Evolutionary conservation across 208 protist species (phyloP).

Genomic region (Acanthamoeba lenticulata): DNA sequence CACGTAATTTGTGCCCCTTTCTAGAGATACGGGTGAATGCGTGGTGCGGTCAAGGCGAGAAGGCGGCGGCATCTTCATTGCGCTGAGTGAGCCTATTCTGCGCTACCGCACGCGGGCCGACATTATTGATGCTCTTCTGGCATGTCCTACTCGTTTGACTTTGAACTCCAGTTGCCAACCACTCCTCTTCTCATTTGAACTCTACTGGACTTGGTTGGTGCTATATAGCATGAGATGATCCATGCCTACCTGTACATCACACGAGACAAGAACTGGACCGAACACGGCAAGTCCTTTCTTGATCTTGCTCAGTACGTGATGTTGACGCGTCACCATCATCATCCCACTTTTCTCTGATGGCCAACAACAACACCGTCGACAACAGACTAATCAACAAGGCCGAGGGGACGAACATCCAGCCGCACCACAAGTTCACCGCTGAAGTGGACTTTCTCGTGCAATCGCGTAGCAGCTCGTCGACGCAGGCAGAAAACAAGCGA

Average conservation of each 20-base stretch:
- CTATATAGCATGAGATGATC: slow-evolving; percentile 18
- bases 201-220: not conserved
- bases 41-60: not conserved
- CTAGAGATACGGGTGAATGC: not conserved
- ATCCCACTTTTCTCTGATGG: not conserved
- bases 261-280: not conserved
- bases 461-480: too few relatives aligned
- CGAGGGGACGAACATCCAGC: not conserved
- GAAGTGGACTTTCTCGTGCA: slow-evolving; percentile 21
- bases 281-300: not conserved
- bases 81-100: slow-evolving; percentile 3
- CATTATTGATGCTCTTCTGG: not conserved
- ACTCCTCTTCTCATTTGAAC: not conserved
- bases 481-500: too few relatives aligned
- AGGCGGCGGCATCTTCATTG: not conserved
- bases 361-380: not conserved
- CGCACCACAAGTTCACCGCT: not conserved
- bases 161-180: too few relatives aligned
- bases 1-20: not conserved
- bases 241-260: slow-evolving; percentile 10
- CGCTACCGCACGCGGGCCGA: not conserved
- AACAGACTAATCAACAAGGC: not conserved
- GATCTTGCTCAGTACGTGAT: not conserved
- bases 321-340: not conserved
- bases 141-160: not conserved